These are phyloP conservation scores for Liriodendron chinense DNA, from an alignment of 164 flowering plant species.

Conservation along the genomic window DNA sequence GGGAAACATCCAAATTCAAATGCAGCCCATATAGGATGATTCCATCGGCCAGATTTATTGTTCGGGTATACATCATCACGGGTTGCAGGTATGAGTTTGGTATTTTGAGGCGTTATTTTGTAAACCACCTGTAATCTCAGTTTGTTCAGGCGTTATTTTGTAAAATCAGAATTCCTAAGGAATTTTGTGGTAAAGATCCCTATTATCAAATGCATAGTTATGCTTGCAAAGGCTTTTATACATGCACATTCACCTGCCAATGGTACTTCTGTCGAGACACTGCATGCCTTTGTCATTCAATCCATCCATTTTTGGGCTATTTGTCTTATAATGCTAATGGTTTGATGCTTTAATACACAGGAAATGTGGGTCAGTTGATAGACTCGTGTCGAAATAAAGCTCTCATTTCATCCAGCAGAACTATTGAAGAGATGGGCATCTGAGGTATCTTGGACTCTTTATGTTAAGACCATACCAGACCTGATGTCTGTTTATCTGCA, in stretches of 20 bases:
- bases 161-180: no score
- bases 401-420: slow-evolving; percentile 2
- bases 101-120: no score
- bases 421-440: neutral
- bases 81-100: no score
- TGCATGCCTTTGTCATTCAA: neutral
- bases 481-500: neutral
- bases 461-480: neutral
- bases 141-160: no score
- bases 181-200: neutral
- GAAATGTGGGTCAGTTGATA: neutral
- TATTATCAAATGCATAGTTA: neutral
- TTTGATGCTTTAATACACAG: neutral
- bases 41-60: no score
- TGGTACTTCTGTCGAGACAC: neutral
- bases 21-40: no score
- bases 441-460: neutral
- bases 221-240: neutral
- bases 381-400: neutral
- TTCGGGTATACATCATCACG: no score
- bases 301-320: neutral
- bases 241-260: neutral
- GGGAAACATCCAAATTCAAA: no score
- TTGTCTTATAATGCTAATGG: neutral
- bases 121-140: no score